These are phyloP conservation scores for Lachnellula occidentalis DNA, from an alignment of 2,329 filamentous ascomycete species.

Conservation along the genomic window DNA sequence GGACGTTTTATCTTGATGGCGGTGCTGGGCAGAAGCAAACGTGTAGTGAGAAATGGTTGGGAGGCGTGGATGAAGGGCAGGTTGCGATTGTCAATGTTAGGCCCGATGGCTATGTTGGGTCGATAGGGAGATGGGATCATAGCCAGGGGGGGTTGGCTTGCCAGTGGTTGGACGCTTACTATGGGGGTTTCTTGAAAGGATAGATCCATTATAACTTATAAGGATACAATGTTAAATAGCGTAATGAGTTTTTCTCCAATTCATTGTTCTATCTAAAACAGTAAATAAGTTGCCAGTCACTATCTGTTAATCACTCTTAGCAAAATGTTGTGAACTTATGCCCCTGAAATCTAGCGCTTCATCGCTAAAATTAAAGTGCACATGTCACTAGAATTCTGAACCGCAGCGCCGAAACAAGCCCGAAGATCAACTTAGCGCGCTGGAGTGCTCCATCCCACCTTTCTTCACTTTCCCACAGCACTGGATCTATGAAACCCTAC, in stretches of 20 bases:
- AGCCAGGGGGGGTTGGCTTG: constrained; percentile 33
- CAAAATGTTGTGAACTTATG: too few species aligned
- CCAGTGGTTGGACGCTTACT: constrained; percentile 46
- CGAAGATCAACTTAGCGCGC: too few species aligned
- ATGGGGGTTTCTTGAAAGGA: constrained; percentile 38
- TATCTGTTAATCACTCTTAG: too few species aligned
- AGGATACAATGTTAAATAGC: not conserved
- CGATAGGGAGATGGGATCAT: constrained; percentile 41
- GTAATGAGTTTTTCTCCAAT: too few species aligned
- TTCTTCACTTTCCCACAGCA: not conserved
- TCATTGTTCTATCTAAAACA: too few species aligned
- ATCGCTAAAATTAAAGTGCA: too few species aligned
- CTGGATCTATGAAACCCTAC: too few species aligned
- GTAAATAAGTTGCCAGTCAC: too few species aligned
- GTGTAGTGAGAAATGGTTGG: constrained; percentile 65
- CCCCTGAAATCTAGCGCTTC: too few species aligned
- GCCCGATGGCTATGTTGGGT: constrained; percentile 70
- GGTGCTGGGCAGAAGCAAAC: constrained; percentile 51
- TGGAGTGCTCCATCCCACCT: not conserved
- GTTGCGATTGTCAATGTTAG: constrained; percentile 63
- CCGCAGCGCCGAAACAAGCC: too few species aligned
- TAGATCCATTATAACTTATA: not conserved
- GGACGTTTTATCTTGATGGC: constrained; percentile 70
- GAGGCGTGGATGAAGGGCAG: constrained; percentile 46
- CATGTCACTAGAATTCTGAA: too few species aligned